Evolutionary conservation across 2,329 filamentous ascomycete species (phyloP), one percentile per base, ranked within the genome.

Genomic region (Paecilomyces niveus): DNA sequence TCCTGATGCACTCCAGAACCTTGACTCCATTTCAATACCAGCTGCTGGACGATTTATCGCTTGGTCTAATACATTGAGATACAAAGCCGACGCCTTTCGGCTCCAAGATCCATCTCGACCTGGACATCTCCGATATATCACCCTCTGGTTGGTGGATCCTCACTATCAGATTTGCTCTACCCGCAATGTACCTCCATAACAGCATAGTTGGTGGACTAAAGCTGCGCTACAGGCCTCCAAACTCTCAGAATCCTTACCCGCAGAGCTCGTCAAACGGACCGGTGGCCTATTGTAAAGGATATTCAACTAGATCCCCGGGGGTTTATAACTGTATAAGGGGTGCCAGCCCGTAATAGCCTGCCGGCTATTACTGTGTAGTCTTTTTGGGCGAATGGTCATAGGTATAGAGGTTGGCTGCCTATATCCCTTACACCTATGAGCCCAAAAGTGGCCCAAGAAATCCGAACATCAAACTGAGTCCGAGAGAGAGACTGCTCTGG

Each of bases 61-160:
- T 13, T 65, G 59, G 32, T 61, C 61, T n/a, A 61, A 60, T 54
- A 55, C 59, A n/a, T 11, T 66, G 13, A 53, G 59, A 6, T 60
- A 53, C 2, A 60, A 57, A 29, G 53, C 53, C n/a, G 53, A 60
- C 4, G n/a, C 59, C 15, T 61, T 63, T 4, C 50, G 52, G 31
- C 21, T 64, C 2, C 54, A 58, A 56, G 63, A 66, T 22, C 3
- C 53, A 31, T 54, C 21, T 18, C 56, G 29, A 50, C 39, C 60
- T 3, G 61, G 64, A 1, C 54, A 65, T 11, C 61, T 62, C 22
- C 58, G 61, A 32, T 51, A 62, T 21, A 58, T 61, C 15, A 63
- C 59, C 55, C 52, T 66, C 9, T 55, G 57, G 29, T 54, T 65
- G 24, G 58, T 64, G 3, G 64, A 66, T 55, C 63, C 63, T n/a